These are phyloP conservation scores for Asterionellopsis glacialis DNA, from an alignment of 108 stramenopile species.

Conservation along the genomic window DNA sequence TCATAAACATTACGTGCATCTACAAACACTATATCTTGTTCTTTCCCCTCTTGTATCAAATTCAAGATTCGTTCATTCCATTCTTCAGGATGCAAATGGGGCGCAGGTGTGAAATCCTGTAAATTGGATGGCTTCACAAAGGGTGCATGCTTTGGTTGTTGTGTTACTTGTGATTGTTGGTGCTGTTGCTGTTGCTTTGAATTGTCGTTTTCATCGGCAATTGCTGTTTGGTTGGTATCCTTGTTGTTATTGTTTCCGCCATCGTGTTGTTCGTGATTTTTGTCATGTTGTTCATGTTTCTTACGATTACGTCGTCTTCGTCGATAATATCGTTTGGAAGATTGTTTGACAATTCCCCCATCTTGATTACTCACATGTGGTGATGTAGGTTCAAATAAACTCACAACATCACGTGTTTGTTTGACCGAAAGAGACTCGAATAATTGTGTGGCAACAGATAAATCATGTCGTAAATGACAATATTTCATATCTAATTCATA, in stretches of 20 bases:
- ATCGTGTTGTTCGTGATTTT: conserved; percentile 4
- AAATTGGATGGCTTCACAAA: conserved; percentile 20
- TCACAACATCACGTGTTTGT: conserved; percentile 63
- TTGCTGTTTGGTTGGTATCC: not conserved
- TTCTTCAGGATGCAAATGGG: conserved; percentile 58
- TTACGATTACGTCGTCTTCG: conserved; percentile 9
- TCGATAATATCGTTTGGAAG: conserved; percentile 11
- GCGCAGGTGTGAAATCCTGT: conserved; percentile 39
- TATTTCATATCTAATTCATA: conserved; percentile 67
- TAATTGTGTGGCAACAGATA: conserved; percentile 50
- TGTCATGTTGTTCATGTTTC: not conserved
- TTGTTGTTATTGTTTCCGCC: no score
- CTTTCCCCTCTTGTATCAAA: conserved; percentile 2
- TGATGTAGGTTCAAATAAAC: conserved; percentile 44
- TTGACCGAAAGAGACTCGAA: conserved; percentile 59
- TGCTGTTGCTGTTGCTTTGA: conserved; percentile 3
- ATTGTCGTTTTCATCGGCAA: not conserved
- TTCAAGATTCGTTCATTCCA: conserved; percentile 52
- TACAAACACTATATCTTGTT: conserved; percentile 40
- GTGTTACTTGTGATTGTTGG: conserved; percentile 2
- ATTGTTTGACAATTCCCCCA: not conserved
- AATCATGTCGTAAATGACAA: conserved; percentile 58
- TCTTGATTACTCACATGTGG: conserved; percentile 8
- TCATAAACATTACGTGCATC: conserved; percentile 83
- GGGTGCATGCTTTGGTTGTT: not conserved